Evolutionary conservation across 345 rosid species (phyloP), one percentile per base, ranked within the genome.

Genomic region (Citrus glauca): DNA sequence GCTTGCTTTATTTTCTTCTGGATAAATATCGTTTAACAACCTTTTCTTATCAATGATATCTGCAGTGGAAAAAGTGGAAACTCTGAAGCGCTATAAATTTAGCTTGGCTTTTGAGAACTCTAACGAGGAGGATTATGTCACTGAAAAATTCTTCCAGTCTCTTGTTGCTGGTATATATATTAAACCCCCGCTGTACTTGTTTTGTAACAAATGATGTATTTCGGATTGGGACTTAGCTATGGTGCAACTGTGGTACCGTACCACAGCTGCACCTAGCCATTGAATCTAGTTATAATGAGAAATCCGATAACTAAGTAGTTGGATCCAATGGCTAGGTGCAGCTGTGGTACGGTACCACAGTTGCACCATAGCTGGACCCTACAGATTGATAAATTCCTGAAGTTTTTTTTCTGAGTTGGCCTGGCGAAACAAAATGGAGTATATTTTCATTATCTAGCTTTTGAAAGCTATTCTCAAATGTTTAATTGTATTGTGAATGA

Each of bases 21-120:
- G 71, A 9, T 35, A 75, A 22, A 30, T 30, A 13, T 30, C 14
- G 33, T 22, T 19, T 28, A 3, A 11, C 17, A 20, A 50, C 5
- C 9, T n/a, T 72, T 69, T 7, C 16, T 33, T 20, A 16, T 19
- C 50, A 56, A 71, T 75, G 19, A 38, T 13, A 84, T 79, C 63
- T 81, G 83, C 91, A 94, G 99, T 92, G 83, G 89, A 92, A 84
- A 96, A 96, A 85, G 93, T 94, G 37, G 92, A 90, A 86, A 79
- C 99, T 73, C 88, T 96, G 85, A 94, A 88, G 83, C 92, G 48
- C 70, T 96, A 96, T 82, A 94, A 88, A 79, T 96, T 96, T 81
- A 96, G 99, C 85, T 84, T 96, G 83, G 97, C 99, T 79, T 94
- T 92, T 82, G 99, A 94, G 88, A 96, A 96, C 72, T 94, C 99